Conservation (phyloP, 306 rosid species). For the Quercus glauca region DNA sequence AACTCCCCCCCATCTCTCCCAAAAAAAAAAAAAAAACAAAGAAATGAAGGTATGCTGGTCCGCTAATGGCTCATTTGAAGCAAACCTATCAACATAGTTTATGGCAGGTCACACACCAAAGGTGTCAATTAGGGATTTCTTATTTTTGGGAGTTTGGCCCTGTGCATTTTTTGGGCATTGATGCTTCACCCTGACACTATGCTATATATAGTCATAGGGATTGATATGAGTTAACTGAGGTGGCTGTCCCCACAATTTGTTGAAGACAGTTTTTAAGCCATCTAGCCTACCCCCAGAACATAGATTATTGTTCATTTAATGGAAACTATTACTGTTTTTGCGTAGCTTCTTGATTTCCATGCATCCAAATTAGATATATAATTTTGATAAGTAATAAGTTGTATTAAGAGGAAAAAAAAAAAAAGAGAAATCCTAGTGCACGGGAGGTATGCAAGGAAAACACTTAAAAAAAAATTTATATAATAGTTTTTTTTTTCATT, state of each 20-base stretch:
- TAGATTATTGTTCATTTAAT: not conserved
- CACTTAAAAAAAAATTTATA: no score
- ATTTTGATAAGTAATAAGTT: not conserved
- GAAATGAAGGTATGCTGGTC: not conserved
- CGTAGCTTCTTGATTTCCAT: not conserved
- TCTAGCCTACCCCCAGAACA: not conserved
- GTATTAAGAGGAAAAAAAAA: no score
- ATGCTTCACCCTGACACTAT: not conserved
- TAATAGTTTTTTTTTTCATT: no score
- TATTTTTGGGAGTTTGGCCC: not conserved
- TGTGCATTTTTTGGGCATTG: not conserved
- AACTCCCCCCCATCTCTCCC: no score
- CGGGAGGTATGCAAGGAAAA: no score
- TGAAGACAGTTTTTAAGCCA: not conserved
- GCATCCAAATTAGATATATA: not conserved
- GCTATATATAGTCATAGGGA: not conserved
- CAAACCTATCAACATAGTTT: not conserved
- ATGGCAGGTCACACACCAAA: not conserved
- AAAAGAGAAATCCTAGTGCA: no score
- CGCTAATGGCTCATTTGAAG: not conserved
- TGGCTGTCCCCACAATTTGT: not conserved
- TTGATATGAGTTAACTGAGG: slow-evolving; percentile 5
- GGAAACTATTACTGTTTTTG: not conserved
- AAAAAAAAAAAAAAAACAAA: no score
- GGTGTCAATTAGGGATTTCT: not conserved